These are phyloP conservation scores for Apiotrichum porosum DNA, from an alignment of 1,284 basidiomycete species.

Conservation along the genomic window DNA sequence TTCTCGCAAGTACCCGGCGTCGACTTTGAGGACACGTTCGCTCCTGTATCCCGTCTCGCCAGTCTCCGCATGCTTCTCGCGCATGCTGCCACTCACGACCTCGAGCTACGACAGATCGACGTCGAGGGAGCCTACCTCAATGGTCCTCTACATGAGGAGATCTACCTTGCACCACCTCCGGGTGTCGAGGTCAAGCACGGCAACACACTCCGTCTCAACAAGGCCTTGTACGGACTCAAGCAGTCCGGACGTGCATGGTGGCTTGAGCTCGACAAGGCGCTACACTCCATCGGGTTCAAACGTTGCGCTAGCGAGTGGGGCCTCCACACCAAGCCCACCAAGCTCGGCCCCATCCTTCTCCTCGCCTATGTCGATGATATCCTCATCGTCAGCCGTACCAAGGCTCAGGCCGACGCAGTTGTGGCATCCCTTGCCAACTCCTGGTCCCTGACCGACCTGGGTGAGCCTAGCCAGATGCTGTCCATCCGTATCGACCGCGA, in stretches of 20 bases:
- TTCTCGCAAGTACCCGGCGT: conserved; percentile 50
- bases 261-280: conserved; percentile 38
- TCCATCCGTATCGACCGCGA: conserved; percentile 38
- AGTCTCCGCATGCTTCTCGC: conserved; percentile 47
- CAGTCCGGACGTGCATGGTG: conserved; percentile 43
- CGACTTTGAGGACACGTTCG: conserved; percentile 52
- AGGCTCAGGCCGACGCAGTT: conserved; percentile 4
- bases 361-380: conserved; percentile 21
- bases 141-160: conserved; percentile 48
- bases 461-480: conserved; percentile 25
- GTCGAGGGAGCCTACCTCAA: conserved; percentile 54
- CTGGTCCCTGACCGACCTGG: conserved; percentile 30
- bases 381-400: conserved; percentile 6
- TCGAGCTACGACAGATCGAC: conserved; percentile 52
- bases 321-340: conserved; percentile 28
- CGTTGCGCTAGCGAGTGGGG: conserved; percentile 43
- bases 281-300: conserved; percentile 39
- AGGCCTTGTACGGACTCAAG: conserved; percentile 51
- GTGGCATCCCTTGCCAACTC: conserved; percentile 20
- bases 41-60: conserved; percentile 49
- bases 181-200: neutral
- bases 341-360: conserved; percentile 7
- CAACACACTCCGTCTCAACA: conserved; percentile 26
- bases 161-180: conserved; percentile 43
- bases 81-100: conserved; percentile 48